Evolutionary conservation across 2,329 filamentous ascomycete genomes (phyloP), one percentile per base, ranked within the genome.

Genomic region (Phialocephala sp.): DNA sequence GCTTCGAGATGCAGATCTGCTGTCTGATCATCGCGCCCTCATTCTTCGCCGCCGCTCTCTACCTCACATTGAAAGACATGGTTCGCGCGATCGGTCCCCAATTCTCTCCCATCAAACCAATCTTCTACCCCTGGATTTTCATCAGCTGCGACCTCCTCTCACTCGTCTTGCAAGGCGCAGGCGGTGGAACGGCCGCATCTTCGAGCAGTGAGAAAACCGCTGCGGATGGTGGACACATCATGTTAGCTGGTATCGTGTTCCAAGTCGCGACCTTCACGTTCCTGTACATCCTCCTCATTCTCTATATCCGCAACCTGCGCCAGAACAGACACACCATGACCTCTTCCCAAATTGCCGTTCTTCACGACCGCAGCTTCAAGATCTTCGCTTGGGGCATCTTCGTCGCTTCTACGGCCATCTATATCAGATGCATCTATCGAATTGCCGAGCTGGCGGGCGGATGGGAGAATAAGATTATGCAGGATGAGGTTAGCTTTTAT

Each of bases 381-480:
- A 41, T 58, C 32, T 65, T 65, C 20, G 56, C 45, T 14, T 43
- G 15, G 32, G 35, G 55, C 12, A 52, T 65, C 1, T 59, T 45
- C 6, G 37, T 65, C 9, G 63, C 63, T 8, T 65, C 60, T 37
- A 22, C 45, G 8, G 60, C 39, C 9, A 58, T 65, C n/a, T 56
- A 61, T 9, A 15, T 65, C n/a, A 18, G 63, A 62, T 65, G 63
- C 43, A 61, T 65, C 20, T 65, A 65, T 45, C 59, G 63, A 75
- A 60, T 88, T 59, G 83, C 83, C 1, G 86, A 89, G 73, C 87
- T 89, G 85, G 82, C 84, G 1, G 85, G 85, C 39, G 87, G 87
- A 22, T 89, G 87, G 86, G 84, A 84, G n/a, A 88, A 86, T 77
- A 72, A 79, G n/a, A 84, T 88, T 73, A 89, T 89, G 86, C 85